Evolutionary conservation across 331 rosid species (phyloP), one percentile per base, ranked within the genome.

Genomic region (Arachis monticola): DNA sequence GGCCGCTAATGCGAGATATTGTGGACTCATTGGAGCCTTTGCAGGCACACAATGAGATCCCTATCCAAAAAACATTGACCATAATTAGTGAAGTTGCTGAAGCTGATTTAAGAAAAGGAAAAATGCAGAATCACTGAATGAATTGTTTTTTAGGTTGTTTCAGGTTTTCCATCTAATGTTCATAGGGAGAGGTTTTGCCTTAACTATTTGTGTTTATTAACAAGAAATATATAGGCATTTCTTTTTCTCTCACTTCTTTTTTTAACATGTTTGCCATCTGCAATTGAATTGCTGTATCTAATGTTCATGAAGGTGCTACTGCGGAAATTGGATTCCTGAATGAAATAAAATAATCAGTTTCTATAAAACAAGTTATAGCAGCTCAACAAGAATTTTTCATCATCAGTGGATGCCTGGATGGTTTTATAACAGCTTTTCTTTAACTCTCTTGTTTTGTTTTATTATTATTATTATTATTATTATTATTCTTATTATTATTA

Each of bases 11-110:
- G 99, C 60, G 99, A 62, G 98, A 95, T 55, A 89, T 95, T 7
- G 99, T 95, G 5, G 99, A 92, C 72, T 83, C 99, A 11, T 84
- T 95, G 88, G 99, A 95, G 81, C 99, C 99, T 75, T 83, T 95
- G 76, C 96, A 88, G 59, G 77, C 75, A 40, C 55, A 63, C 57
- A 83, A 59, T 55, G 93, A 89, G 74, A 72, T 81, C 31, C 17
- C 92, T 48, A 73, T 83, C 40, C 87, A 64, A 5, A 89, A 84
- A 83, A 80, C 90, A 46, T 51, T 87, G 46, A 88, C 92, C 61
- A 81, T 88, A 69, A 79, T 86, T 57, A 82, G 60, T 61, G 87
- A 87, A 64, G 84, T 80, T 74, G 81, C 87, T 46, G 83, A 83
- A 52, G 78, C 78, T 58, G 80, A 79, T 68, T 32, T 80, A 51